Evolutionary conservation across 2,329 filamentous ascomycete species (phyloP), one percentile per base, ranked within the genome.

Genomic region (Fusarium praegraminearum): DNA sequence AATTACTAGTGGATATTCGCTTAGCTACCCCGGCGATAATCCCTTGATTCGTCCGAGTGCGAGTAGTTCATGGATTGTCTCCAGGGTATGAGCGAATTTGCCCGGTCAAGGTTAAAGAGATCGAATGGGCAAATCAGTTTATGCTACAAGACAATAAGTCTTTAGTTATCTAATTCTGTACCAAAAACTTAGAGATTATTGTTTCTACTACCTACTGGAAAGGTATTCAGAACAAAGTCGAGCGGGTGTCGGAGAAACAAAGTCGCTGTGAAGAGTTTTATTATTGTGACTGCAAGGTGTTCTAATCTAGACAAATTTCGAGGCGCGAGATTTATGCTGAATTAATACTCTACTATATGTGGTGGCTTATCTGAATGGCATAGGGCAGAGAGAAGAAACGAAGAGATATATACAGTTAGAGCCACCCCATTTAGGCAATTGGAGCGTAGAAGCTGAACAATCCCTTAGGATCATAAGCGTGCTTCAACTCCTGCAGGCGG

Each of bases 391-490:
- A 18, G 33, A 24, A 15, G 16, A 35, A 7, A 18, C 28, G 7
- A 46, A 20, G 22, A 13, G 28, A 4, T 9, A 20, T 11, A 5
- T 12, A 36, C 11, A n/a, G 4, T 36, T 9, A 6, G 8, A 32
- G 8, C 20, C 35, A 16, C 18, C 5, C 3, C 3, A 32, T 24
- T 20, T 57, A 57, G 5, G 18, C 35, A 26, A 59, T 59, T 7
- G 40, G 56, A 4, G 38, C 78, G 61, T 80, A 85, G 67, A 81
- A 83, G 73, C 77, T 81, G 63, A 85, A 86, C 53, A 73, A 75
- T 33, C 78, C 75, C 7, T 78, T 57, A 7, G 82, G 84, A 65
- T 87, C 85, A 62, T 84, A 86, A 62, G 80, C 79, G 35, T 74
- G 61, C 80, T 87, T 87, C 69, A 87, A 69, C 16, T 69, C 69